phyloP scores from a whole-genome alignment of 352 stramenopile genomes.

The Hyphochytrium catenoides region DNA sequence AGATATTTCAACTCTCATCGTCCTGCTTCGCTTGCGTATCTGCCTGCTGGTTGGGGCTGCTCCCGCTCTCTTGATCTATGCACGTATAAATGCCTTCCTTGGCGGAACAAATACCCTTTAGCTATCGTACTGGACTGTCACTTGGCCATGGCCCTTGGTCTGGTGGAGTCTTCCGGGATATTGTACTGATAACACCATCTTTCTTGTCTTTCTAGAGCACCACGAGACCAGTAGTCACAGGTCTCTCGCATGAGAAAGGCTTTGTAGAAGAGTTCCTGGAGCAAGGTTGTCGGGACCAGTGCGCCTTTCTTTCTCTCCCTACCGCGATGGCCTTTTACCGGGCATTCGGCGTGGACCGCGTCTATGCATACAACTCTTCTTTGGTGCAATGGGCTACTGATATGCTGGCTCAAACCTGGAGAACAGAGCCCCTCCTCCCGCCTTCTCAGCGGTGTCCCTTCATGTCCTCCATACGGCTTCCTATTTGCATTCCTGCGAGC shows the following conservation, averaged over 20 bases:
- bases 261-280: slow-evolving; percentile 59
- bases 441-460: slow-evolving; percentile 51
- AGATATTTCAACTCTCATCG: no score
- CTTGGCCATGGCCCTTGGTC: no score
- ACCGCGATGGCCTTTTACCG: slow-evolving; percentile 56
- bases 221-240: slow-evolving; percentile 47
- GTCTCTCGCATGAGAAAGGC: slow-evolving; percentile 39
- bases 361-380: slow-evolving; percentile 49
- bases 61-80: no score
- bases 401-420: slow-evolving; percentile 38
- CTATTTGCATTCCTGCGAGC: slow-evolving; percentile 24
- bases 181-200: background rate
- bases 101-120: no score
- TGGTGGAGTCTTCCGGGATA: no score
- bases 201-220: slow-evolving; percentile 16
- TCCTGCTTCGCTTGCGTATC: no score
- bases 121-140: no score
- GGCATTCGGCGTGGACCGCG: slow-evolving; percentile 34
- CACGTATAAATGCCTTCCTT: no score
- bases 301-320: slow-evolving; percentile 50
- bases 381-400: slow-evolving; percentile 51
- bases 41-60: no score
- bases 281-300: slow-evolving; percentile 48
- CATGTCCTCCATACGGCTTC: slow-evolving; percentile 44
- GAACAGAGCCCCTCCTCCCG: slow-evolving; percentile 34